These are phyloP conservation scores for Pestalotiopsis sp. DNA, from an alignment of 2,329 filamentous ascomycete genomes.

Conservation along the genomic window DNA sequence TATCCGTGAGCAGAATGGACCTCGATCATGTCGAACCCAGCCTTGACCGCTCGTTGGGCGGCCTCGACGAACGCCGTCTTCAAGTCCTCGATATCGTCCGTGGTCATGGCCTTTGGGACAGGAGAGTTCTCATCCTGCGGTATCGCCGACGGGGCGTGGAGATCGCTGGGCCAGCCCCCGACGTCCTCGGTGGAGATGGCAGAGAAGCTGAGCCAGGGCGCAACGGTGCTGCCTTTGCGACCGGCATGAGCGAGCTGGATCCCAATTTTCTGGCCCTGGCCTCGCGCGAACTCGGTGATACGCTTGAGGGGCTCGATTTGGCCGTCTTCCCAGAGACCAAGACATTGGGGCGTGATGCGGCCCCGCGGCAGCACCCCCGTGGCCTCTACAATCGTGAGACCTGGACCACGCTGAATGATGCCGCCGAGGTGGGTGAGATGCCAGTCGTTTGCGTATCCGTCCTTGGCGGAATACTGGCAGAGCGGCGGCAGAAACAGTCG, in stretches of 20 bases:
- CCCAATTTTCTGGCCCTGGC: slow-evolving; percentile 62
- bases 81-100: slow-evolving; percentile 34
- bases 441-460: slow-evolving; percentile 75
- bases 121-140: slow-evolving; percentile 53
- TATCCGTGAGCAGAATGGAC: slow-evolving; percentile 82
- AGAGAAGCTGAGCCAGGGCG: slow-evolving; percentile 32
- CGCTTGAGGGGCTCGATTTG: slow-evolving; percentile 73
- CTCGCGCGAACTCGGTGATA: slow-evolving; percentile 59
- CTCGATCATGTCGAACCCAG: slow-evolving; percentile 64
- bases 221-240: slow-evolving; percentile 35
- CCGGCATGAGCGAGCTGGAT: slow-evolving; percentile 71
- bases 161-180: slow-evolving; percentile 46
- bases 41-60: slow-evolving; percentile 36
- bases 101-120: slow-evolving; percentile 58
- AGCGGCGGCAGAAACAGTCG: not conserved
- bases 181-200: slow-evolving; percentile 27
- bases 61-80: slow-evolving; percentile 35
- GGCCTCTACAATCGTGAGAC: slow-evolving; percentile 75
- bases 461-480: slow-evolving; percentile 46
- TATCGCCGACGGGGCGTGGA: slow-evolving; percentile 53
- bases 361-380: slow-evolving; percentile 74
- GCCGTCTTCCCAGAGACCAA: slow-evolving; percentile 79
- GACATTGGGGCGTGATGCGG: slow-evolving; percentile 78
- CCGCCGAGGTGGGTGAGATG: slow-evolving; percentile 81
- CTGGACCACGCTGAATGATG: slow-evolving; percentile 74